Evolutionary conservation across 2,329 filamentous ascomycete species (phyloP), one percentile per base, ranked within the genome.

Genomic region (Colletotrichum sp.): DNA sequence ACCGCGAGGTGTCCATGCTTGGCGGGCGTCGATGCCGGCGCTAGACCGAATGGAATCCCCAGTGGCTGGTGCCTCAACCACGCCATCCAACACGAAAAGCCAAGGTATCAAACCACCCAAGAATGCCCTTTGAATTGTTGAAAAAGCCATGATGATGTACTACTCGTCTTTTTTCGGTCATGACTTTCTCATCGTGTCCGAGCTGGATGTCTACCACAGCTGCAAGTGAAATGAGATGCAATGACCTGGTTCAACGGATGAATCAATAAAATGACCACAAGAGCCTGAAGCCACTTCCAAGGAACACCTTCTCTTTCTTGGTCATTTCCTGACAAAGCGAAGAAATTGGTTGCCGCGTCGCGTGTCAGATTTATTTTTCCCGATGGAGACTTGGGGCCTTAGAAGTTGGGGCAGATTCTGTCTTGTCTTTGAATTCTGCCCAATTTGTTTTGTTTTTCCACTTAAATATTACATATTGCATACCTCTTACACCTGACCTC

Each of bases 11-110:
- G 28, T 61, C 12, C 13, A 30, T 61, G 64, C 74, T 75, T 73
- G 70, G 73, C 74, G 32, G 27, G 52, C 48, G 70, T 69, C 39
- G 57, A 75, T 75, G 74, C 74, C 74, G 74, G 74, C 22, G 36
- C 74, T 76, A 76, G 59, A 59, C 64, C 57, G 68, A 76, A 69
- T 22, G 68, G 61, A 19, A 12, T n/a, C 28, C 55, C 19, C 39
- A 44, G 36, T 64, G 22, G 30, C 59, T 57, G 68, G 36, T 71
- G 68, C 59, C 68, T 64, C 25, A 28, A 71, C 68, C 8, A 44
- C 52, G 52, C 48, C 52, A 60, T 52, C 15, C 16, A 66, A n/a
- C 63, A 65, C 13, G 32, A 36, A 16, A 27, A 65, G 39, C 64
- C 64, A 55, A 55, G 44, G 44, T 57, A 68, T 69, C 67, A 57